Base-by-base conservation (phyloP, 495 filamentous ascomycete genomes). In the Recurvomyces mirabilis region DNA sequence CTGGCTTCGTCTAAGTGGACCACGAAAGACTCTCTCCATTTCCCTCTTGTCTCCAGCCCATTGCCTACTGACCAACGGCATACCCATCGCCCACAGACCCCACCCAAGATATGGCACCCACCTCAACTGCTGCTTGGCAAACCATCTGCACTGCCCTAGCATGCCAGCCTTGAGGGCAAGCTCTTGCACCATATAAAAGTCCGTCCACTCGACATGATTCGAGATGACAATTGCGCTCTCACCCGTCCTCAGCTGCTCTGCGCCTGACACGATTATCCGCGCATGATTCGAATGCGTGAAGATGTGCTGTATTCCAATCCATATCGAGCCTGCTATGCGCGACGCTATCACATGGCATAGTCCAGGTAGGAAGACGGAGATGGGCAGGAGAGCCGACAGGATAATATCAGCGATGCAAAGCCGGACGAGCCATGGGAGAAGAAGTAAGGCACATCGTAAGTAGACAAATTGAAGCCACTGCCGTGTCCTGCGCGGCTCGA, bases 171-270 rank as follows among this genome's bases (percentile, higher is more conserved):
- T 60, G n/a, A 65, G 37, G 21, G 72, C 73, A 12, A 76, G 56
- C 20, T 65, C 66, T 53, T 77, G 74, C 46, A 77, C 70, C 61
- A 77, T 65, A 60, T 73, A 78, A 57, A 78, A 75, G 55, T 77
- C 74, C 20, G 67, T 62, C 73, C 74, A 77, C 34, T 61, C 63
- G 24, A 73, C 66, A 59, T 75, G 73, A 53, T 78, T 78, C 14
- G 71, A 60, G 32, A 77, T 52, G 19, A 76, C 70, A 44, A 78
- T 67, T 37, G 72, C 72, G 20, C 66, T 70, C 54, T 78, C 73
- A 17, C 57, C 59, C 19, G 48, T 24, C 0, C 66, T 70, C 9
- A 75, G 59, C 4, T 43, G 41, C 43, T 71, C 66, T 0, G 31
- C 37, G 14, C 67, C 71, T 18, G 73, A 73, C 28, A 69, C 49